Evolutionary conservation across 2,329 filamentous ascomycete species (phyloP).

Genomic region (Xylariaceae sp.): DNA sequence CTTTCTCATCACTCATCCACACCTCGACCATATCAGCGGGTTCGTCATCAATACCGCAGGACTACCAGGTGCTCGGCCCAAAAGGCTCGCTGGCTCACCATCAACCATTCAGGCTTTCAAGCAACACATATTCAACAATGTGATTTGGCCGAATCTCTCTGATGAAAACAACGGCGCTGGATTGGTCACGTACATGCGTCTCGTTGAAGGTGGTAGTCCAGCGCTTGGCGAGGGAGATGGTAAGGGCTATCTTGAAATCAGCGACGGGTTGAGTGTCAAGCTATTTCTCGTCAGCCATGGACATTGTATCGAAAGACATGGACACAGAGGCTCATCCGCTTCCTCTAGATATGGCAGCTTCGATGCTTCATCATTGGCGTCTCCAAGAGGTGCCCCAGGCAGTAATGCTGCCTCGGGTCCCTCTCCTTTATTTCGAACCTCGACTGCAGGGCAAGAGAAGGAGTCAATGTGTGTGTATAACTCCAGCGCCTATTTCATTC

Average conservation of each 20-base stretch:
- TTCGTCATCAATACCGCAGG: constrained; percentile 93
- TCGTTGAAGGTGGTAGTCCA: constrained; percentile 85
- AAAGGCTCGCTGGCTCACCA: constrained; percentile 80
- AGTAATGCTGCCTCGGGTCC: constrained; percentile 26
- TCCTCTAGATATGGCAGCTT: constrained; percentile 50
- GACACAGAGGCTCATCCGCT: constrained; percentile 60
- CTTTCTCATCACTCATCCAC: constrained; percentile 94
- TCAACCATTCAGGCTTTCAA: constrained; percentile 92
- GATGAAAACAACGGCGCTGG: constrained; percentile 95
- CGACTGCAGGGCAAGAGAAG: constrained; percentile 32
- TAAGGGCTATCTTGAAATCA: constrained; percentile 83
- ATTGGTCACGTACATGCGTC: constrained; percentile 82
- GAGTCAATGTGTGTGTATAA: constrained; percentile 70
- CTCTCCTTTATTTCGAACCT: constrained; percentile 24
- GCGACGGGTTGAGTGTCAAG: constrained; percentile 84
- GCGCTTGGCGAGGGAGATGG: constrained; percentile 77
- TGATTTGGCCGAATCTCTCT: constrained; percentile 96
- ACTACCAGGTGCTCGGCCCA: constrained; percentile 75
- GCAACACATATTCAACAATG: constrained; percentile 92
- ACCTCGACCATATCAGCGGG: constrained; percentile 89
- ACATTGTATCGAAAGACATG: constrained; percentile 74
- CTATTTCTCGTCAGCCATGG: constrained; percentile 87
- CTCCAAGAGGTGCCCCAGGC: constrained; percentile 23
- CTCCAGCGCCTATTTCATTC: constrained; percentile 91
- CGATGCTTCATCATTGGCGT: constrained; percentile 36